Conservation (phyloP, 306 rosid genomes). For the Citrullus mucosospermus region DNA sequence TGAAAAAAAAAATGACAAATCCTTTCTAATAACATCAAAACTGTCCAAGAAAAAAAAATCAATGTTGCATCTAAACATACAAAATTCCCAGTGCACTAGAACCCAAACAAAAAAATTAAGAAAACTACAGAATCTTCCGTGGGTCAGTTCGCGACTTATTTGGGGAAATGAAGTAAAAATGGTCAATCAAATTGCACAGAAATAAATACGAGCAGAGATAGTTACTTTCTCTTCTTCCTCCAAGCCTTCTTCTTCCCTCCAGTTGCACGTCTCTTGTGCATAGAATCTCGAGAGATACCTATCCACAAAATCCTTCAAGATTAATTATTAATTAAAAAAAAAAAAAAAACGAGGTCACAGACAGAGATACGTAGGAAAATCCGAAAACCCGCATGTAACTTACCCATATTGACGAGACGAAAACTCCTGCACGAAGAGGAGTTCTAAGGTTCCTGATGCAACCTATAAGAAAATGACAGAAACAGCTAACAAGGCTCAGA, state of each 20-base stretch:
- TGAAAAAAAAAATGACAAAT: no score
- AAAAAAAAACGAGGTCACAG: neutral
- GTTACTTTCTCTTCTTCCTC: constrained; percentile 9
- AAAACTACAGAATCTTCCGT: neutral
- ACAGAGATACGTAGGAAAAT: neutral
- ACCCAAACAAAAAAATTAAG: neutral
- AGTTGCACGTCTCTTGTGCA: constrained; percentile 7
- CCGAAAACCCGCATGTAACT: neutral
- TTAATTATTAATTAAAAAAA: neutral
- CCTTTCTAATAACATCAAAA: neutral
- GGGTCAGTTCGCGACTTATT: neutral
- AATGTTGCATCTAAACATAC: no score
- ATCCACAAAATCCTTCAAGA: neutral
- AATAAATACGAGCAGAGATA: neutral
- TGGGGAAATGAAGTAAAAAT: neutral
- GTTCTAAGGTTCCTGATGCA: neutral
- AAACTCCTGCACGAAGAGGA: neutral
- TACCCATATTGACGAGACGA: neutral
- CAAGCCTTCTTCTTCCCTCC: constrained; percentile 8
- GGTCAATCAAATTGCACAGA: neutral
- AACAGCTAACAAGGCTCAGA: neutral
- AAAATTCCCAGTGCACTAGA: neutral
- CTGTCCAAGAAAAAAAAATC: neutral
- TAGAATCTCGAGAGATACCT: constrained; percentile 10
- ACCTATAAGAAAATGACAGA: neutral